These are phyloP conservation scores for Geoglossum cookeanum DNA, from an alignment of 2,329 filamentous ascomycete species.

Conservation along the genomic window DNA sequence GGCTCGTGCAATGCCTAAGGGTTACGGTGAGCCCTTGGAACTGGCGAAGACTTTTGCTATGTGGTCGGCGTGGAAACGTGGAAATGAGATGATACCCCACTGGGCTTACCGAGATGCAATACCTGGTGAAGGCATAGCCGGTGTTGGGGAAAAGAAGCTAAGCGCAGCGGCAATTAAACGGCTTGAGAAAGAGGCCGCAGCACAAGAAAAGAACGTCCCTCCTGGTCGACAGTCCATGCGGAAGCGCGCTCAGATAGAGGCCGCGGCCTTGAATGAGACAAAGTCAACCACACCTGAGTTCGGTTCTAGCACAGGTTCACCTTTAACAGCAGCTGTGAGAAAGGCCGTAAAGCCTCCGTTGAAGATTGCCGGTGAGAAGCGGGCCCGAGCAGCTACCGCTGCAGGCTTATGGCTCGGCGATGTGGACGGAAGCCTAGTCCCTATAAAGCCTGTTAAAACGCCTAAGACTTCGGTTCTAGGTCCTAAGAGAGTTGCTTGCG, in stretches of 20 bases:
- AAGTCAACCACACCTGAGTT: background rate
- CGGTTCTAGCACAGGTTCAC: background rate
- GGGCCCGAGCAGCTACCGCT: background rate
- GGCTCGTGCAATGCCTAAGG: conserved; percentile 42
- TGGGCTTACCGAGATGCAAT: conserved; percentile 41
- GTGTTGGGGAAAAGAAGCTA: conserved; percentile 32
- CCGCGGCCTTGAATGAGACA: conserved; percentile 4
- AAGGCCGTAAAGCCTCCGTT: conserved; percentile 5
- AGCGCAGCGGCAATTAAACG: conserved; percentile 35
- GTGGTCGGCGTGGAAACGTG: conserved; percentile 49
- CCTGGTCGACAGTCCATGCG: conserved; percentile 25
- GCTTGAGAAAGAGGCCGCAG: conserved; percentile 32
- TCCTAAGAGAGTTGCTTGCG: conserved; percentile 40
- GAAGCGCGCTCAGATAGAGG: conserved; percentile 13
- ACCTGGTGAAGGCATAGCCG: conserved; percentile 29
- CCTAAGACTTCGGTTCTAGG: conserved; percentile 39
- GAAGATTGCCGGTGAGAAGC: background rate
- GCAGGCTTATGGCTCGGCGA: background rate
- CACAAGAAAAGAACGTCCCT: conserved; percentile 16
- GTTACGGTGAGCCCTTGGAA: conserved; percentile 39
- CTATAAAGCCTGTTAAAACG: conserved; percentile 19
- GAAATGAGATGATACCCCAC: conserved; percentile 39
- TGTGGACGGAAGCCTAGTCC: background rate
- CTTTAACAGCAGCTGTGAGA: conserved; percentile 10
- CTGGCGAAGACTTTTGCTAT: conserved; percentile 40